phyloP scores from a whole-genome alignment of 1,139 yeast genomes.

The Saccharomycopsis hybrid region DNA sequence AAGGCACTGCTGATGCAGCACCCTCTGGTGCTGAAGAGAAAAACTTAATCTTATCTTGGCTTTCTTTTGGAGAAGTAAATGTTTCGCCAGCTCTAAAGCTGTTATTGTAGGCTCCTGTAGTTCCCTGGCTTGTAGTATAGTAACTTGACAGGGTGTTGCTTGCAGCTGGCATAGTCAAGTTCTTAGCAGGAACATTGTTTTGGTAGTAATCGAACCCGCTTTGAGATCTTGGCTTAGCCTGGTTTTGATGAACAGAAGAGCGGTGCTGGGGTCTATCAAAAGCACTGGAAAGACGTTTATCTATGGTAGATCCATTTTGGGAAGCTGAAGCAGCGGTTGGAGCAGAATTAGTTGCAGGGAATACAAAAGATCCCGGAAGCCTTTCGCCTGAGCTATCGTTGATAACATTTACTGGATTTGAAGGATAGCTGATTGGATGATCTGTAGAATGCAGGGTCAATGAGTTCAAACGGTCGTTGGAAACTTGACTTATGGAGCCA shows the following conservation, averaged over 20 bases:
- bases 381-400: not conserved
- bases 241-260: too few relatives aligned
- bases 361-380: not conserved
- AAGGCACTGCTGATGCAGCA: too few relatives aligned
- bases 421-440: too few relatives aligned
- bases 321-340: too few relatives aligned
- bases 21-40: too few relatives aligned
- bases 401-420: slow-evolving; percentile 1
- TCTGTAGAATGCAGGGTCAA: slow-evolving; percentile 9
- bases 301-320: too few relatives aligned
- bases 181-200: slow-evolving; percentile 14
- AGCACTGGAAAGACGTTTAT: too few relatives aligned
- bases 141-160: slow-evolving; percentile 1
- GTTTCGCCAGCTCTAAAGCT: slow-evolving; percentile 19
- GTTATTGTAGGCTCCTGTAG: slow-evolving; percentile 14
- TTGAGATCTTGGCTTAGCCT: slow-evolving; percentile 1
- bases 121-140: slow-evolving; percentile 5
- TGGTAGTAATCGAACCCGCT: not conserved
- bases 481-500: slow-evolving; percentile 8
- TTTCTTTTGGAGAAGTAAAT: slow-evolving; percentile 2
- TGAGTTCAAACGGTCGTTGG: slow-evolving; percentile 10
- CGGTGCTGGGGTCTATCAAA: too few relatives aligned
- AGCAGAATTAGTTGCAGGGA: too few relatives aligned
- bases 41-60: slow-evolving; percentile 2
- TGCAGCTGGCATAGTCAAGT: slow-evolving; percentile 13